These are phyloP conservation scores for Betula pendula DNA, from an alignment of 306 rosid species.

Conservation along the genomic window DNA sequence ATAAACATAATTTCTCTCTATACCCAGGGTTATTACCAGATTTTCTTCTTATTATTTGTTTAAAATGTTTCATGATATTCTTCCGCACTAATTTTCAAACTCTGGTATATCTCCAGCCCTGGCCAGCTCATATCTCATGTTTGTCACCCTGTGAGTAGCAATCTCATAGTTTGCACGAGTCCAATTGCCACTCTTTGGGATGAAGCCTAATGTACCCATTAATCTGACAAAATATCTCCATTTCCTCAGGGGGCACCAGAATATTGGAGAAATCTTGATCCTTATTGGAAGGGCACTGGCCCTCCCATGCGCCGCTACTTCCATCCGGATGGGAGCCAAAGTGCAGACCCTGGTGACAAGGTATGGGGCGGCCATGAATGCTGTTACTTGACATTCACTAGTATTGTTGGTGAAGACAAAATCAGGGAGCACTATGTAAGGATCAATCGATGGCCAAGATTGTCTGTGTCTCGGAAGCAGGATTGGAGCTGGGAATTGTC, in stretches of 20 bases:
- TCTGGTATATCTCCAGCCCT: slow-evolving; percentile 2
- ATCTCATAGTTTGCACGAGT: background rate
- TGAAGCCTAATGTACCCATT: background rate
- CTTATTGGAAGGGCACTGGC: slow-evolving; percentile 42
- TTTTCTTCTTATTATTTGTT: background rate
- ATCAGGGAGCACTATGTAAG: slow-evolving; percentile 58
- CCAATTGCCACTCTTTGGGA: background rate
- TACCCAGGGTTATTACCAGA: background rate
- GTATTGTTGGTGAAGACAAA: slow-evolving; percentile 27
- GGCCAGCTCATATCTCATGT: slow-evolving; percentile 5
- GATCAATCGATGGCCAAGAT: slow-evolving; percentile 50
- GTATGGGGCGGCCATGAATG: slow-evolving; percentile 52
- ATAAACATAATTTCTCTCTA: background rate
- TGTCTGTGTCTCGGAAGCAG: slow-evolving; percentile 39
- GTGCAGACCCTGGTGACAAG: slow-evolving; percentile 43
- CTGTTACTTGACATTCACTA: slow-evolving; percentile 41
- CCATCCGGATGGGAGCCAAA: slow-evolving; percentile 47
- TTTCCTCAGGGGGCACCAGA: slow-evolving; percentile 40
- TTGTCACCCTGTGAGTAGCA: slow-evolving; percentile 3
- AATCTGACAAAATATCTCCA: background rate
- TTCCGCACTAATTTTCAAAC: background rate
- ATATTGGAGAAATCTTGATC: slow-evolving; percentile 51
- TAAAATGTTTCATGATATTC: background rate
- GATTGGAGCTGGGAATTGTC: slow-evolving; percentile 63
- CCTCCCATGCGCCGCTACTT: slow-evolving; percentile 43